phyloP scores from a whole-genome alignment of 1,284 basidiomycete genomes.

The Trichosporon asahii region DNA sequence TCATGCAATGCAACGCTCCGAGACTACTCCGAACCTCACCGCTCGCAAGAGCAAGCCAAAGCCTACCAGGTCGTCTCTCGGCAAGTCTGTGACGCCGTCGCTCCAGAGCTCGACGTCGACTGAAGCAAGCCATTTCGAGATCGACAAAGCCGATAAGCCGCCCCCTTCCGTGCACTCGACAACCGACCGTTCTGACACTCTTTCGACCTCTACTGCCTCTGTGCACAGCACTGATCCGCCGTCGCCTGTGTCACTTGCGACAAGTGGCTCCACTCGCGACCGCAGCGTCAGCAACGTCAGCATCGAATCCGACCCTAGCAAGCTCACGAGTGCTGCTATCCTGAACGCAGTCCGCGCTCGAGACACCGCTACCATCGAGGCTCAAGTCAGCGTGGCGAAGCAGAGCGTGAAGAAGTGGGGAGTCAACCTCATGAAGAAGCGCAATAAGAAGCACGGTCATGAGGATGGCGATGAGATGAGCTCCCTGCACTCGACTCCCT shows the following conservation, averaged over 20 bases:
- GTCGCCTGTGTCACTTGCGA: neutral
- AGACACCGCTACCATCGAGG: constrained; percentile 76
- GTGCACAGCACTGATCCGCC: neutral
- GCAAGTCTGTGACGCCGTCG: neutral
- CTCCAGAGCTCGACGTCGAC: constrained; percentile 3
- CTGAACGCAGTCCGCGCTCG: constrained; percentile 61
- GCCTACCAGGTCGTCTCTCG: neutral
- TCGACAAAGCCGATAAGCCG: neutral
- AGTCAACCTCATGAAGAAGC: constrained; percentile 59
- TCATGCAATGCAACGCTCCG: constrained; percentile 12
- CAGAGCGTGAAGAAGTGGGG: constrained; percentile 86
- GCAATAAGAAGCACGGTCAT: constrained; percentile 7
- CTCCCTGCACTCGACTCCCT: neutral
- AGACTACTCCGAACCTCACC: constrained; percentile 17
- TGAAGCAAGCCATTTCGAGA: neutral
- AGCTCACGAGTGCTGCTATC: constrained; percentile 30
- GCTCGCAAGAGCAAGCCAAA: neutral
- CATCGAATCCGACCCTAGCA: neutral
- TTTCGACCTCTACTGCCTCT: neutral
- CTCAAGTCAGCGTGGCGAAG: constrained; percentile 61
- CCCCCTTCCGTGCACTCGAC: neutral
- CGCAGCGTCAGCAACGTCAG: neutral
- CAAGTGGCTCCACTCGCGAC: neutral
- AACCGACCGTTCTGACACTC: neutral
- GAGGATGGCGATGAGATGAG: constrained; percentile 23